A percentile compares a stretch with the other conserved stretches of the same genome.
phyloP scores from a whole-genome alignment of 306 rosid species.

The Casuarina glauca region DNA sequence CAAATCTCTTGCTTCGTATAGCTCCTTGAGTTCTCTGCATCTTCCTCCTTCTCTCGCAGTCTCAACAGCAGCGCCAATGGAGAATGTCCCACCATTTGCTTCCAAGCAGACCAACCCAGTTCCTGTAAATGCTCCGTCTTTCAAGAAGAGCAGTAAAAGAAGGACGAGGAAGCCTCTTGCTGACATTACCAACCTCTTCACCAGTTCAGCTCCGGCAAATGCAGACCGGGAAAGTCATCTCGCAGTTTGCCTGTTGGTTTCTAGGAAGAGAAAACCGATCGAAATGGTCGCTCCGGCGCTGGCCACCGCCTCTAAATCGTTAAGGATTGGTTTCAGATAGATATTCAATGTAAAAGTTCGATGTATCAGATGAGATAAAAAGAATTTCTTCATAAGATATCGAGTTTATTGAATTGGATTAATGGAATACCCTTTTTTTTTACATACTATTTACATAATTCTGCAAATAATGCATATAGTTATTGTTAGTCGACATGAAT shows the following conservation, averaged over 20 bases:
- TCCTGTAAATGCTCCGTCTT: conserved; percentile 8
- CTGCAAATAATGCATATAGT: too few relatives aligned
- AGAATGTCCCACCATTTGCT: conserved; percentile 18
- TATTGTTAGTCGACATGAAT: too few relatives aligned
- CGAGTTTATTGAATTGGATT: too few relatives aligned
- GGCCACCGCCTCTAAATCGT: neutral
- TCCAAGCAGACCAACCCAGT: conserved; percentile 10
- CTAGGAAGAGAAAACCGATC: conserved; percentile 15
- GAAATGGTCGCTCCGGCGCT: neutral
- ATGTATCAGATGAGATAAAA: too few relatives aligned
- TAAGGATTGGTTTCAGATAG: conserved; percentile 52
- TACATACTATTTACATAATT: too few relatives aligned
- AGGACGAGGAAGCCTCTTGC: conserved; percentile 34
- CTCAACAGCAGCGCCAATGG: conserved; percentile 16
- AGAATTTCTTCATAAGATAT: too few relatives aligned
- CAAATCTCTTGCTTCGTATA: too few relatives aligned
- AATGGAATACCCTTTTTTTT: too few relatives aligned
- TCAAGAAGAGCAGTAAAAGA: conserved; percentile 17
- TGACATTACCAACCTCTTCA: conserved; percentile 30
- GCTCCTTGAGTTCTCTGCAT: too few relatives aligned
- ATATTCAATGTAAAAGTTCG: too few relatives aligned
- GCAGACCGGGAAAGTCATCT: neutral
- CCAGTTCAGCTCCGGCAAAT: neutral
- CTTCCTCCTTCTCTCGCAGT: neutral
- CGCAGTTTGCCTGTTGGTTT: neutral